These are phyloP conservation scores for Citrus inodora DNA, from an alignment of 345 rosid genomes.

Conservation along the genomic window DNA sequence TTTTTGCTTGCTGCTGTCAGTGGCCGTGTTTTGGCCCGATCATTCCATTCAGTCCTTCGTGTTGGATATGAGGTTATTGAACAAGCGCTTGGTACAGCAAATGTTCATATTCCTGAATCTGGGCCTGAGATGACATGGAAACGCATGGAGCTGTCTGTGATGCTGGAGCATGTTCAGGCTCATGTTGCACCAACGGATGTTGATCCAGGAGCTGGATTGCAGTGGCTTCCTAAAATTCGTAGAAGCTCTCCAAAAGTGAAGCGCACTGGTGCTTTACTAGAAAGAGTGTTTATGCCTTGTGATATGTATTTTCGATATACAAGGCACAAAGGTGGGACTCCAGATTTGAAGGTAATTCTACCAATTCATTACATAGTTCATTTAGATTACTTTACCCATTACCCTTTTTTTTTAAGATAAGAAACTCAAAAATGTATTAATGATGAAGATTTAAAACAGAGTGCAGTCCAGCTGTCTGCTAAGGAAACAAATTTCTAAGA, in stretches of 20 bases:
- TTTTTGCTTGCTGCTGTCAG: constrained; percentile 96
- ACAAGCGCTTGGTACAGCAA: constrained; percentile 75
- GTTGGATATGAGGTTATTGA: constrained; percentile 89
- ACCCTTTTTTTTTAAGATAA: no score
- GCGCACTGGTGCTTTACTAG: constrained; percentile 97
- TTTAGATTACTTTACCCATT: constrained; percentile 8
- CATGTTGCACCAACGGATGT: constrained; percentile 99
- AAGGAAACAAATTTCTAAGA: no score
- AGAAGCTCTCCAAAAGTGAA: constrained; percentile 87
- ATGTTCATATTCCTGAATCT: constrained; percentile 61
- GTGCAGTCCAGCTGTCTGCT: no score
- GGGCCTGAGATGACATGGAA: constrained; percentile 95
- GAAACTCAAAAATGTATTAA: no score
- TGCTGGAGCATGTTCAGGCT: constrained; percentile 97
- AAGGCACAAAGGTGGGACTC: constrained; percentile 95
- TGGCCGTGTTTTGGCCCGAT: constrained; percentile 92
- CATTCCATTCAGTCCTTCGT: constrained; percentile 84
- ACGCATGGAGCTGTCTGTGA: constrained; percentile 84
- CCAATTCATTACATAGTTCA: background rate
- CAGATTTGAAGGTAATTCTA: constrained; percentile 80
- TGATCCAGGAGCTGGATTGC: constrained; percentile 99
- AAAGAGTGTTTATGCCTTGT: constrained; percentile 98
- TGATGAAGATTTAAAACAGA: no score
- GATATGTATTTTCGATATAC: constrained; percentile 96
- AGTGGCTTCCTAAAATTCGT: constrained; percentile 95